phyloP scores from a whole-genome alignment of 2,329 filamentous ascomycete genomes.

The Cordyceps militaris region DNA sequence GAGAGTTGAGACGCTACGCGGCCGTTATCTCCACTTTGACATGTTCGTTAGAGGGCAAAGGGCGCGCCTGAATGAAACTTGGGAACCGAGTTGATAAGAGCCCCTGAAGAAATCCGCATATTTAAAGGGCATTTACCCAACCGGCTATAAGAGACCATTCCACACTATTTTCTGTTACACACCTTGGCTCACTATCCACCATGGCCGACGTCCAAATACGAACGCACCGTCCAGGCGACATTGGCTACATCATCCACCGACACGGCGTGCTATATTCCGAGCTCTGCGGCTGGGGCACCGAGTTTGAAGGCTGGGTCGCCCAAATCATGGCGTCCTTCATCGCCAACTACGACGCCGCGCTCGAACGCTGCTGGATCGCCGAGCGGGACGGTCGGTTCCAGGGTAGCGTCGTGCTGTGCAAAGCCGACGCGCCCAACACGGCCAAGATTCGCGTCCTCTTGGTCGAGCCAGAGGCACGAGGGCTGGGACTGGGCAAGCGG shows the following conservation, averaged over 20 bases:
- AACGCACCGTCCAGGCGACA: constrained; percentile 18
- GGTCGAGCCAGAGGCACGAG: constrained; percentile 18
- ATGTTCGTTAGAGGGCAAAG: neutral
- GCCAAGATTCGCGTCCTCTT: constrained; percentile 22
- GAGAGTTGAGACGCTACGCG: neutral
- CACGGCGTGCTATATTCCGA: constrained; percentile 20
- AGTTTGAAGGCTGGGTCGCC: constrained; percentile 19
- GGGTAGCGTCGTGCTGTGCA: constrained; percentile 21
- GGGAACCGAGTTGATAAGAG: neutral
- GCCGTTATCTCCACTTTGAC: neutral
- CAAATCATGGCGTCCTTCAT: constrained; percentile 22
- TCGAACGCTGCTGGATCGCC: constrained; percentile 24
- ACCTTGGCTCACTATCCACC: neutral
- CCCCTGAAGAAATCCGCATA: neutral
- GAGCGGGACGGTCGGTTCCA: constrained; percentile 20
- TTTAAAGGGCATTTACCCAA: too few relatives aligned
- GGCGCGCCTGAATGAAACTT: neutral
- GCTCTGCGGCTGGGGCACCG: constrained; percentile 16
- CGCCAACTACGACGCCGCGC: constrained; percentile 17
- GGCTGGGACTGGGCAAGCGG: constrained; percentile 16
- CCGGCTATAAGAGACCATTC: too few relatives aligned
- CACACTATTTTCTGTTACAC: neutral
- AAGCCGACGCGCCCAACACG: constrained; percentile 12
- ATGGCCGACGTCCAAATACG: constrained; percentile 1
- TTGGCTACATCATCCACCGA: constrained; percentile 21